A percentile compares a stretch with the other conserved stretches of the same genome.
phyloP scores from a whole-genome alignment of 2,329 filamentous ascomycete genomes.

The Colletotrichum endophyticum region DNA sequence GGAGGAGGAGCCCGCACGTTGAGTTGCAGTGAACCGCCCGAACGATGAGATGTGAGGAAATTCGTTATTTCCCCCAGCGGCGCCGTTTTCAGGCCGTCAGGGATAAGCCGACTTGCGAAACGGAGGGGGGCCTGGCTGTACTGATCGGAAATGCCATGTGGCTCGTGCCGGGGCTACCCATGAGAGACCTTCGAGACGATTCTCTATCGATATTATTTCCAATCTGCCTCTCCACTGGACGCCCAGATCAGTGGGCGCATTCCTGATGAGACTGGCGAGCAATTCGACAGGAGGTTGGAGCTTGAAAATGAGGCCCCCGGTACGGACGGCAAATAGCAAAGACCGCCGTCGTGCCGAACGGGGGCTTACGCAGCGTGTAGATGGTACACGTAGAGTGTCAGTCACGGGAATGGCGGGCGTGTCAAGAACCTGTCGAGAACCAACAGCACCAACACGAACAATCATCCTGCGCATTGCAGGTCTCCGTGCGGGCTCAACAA shows the following conservation, averaged over 20 bases:
- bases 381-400: neutral
- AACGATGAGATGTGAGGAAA: neutral
- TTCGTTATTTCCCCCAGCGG: neutral
- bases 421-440: neutral
- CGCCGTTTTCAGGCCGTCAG: neutral
- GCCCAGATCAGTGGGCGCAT: neutral
- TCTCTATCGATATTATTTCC: neutral
- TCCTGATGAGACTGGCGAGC: neutral
- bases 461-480: neutral
- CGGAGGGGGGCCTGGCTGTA: neutral
- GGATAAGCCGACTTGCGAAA: neutral
- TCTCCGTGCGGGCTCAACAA: neutral
- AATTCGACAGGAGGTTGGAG: neutral
- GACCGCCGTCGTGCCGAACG: neutral
- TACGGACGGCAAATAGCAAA: neutral
- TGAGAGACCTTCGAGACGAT: constrained; percentile 7
- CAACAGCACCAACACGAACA: neutral
- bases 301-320: neutral
- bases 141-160: constrained; percentile 14
- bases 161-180: neutral
- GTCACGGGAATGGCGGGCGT: neutral
- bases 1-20: neutral
- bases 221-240: neutral
- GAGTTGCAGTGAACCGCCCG: neutral
- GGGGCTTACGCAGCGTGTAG: neutral